These are phyloP conservation scores for Cyclanthera cordifolia DNA, from an alignment of 306 rosid genomes.

Conservation along the genomic window DNA sequence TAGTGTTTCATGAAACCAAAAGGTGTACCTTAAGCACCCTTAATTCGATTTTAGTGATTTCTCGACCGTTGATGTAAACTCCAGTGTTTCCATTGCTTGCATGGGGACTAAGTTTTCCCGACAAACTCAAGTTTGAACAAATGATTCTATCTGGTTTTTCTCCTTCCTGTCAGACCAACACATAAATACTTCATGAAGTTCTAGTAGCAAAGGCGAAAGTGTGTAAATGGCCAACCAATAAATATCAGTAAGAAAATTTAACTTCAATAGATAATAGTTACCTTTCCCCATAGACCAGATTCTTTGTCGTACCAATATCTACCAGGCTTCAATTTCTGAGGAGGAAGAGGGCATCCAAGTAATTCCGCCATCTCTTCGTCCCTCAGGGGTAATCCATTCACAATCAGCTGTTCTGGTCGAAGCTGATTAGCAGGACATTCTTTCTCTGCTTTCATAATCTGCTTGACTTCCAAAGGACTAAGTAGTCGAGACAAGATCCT, in stretches of 20 bases:
- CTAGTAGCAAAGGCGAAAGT: conserved; percentile 5
- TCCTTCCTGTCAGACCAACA: conserved; percentile 60
- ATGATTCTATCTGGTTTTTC: conserved; percentile 83
- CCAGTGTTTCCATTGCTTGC: conserved; percentile 92
- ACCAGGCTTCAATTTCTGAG: conserved; percentile 82
- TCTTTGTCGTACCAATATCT: conserved; percentile 99
- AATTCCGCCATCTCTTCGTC: conserved; percentile 86
- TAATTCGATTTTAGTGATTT: conserved; percentile 85
- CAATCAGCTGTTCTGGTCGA: conserved; percentile 86
- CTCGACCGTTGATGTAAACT: conserved; percentile 92
- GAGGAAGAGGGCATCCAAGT: conserved; percentile 83
- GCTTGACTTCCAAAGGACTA: conserved; percentile 95
- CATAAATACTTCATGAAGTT: neutral
- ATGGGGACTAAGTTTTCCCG: conserved; percentile 61
- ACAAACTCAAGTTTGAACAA: conserved; percentile 83
- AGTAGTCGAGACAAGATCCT: conserved; percentile 72
- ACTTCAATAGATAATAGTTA: conserved; percentile 24
- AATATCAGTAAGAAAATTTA: conserved; percentile 16
- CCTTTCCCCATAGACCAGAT: conserved; percentile 98
- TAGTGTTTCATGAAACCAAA: conserved; percentile 14
- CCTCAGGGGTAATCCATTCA: conserved; percentile 63
- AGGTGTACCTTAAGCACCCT: conserved; percentile 73
- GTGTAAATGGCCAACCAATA: neutral
- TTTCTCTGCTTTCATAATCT: conserved; percentile 94
- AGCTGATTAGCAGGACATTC: conserved; percentile 96